Conservation (phyloP, 2,329 filamentous ascomycete genomes). For the Trichophyton benhamiae region DNA sequence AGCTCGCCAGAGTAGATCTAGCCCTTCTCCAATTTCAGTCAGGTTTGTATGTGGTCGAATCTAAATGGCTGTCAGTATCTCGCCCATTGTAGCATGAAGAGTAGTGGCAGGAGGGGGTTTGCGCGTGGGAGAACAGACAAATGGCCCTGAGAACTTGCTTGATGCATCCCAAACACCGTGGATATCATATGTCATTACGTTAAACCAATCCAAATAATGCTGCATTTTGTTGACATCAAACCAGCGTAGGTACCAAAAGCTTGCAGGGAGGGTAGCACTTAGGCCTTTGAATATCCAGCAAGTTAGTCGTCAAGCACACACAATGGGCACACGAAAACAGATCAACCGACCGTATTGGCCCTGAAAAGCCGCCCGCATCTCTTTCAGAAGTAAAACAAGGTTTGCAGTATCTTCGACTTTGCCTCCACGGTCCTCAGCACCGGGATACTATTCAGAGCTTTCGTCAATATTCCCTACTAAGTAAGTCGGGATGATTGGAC, state of each 20-base stretch:
- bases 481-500: background rate
- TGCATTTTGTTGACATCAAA: slow-evolving; percentile 17
- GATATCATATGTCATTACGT: slow-evolving; percentile 21
- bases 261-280: slow-evolving; percentile 9
- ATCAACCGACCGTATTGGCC: background rate
- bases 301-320: background rate
- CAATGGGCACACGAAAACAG: background rate
- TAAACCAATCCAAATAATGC: slow-evolving; percentile 17
- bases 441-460: background rate
- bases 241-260: slow-evolving; percentile 15
- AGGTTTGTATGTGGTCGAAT: slow-evolving; percentile 17
- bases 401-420: slow-evolving; percentile 2
- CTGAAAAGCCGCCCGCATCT: background rate
- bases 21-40: slow-evolving; percentile 14
- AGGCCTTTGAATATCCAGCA: background rate
- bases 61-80: background rate
- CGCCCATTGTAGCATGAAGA: background rate
- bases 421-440: slow-evolving; percentile 7
- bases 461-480: background rate
- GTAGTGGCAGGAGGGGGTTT: background rate
- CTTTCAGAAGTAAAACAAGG: slow-evolving; percentile 1
- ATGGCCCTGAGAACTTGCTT: background rate
- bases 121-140: background rate
- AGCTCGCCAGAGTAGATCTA: slow-evolving; percentile 21
- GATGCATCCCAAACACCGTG: slow-evolving; percentile 8